These are phyloP conservation scores for Taphrina betulina DNA, from an alignment of 1,139 yeast species.

Conservation along the genomic window DNA sequence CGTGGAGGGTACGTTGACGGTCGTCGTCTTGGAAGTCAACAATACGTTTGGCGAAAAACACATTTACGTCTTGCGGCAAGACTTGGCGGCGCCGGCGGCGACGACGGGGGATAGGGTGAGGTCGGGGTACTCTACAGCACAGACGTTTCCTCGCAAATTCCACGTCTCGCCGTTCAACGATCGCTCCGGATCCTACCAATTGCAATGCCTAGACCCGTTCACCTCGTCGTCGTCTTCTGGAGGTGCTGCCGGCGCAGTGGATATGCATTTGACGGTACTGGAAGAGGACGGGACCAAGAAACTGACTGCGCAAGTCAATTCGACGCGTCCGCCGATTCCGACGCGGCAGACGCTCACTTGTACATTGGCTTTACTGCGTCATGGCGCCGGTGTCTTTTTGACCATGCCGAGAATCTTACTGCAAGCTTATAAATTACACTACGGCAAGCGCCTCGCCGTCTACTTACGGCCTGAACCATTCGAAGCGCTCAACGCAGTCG, in stretches of 20 bases:
- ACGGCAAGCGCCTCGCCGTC: constrained; percentile 25
- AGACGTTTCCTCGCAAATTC: constrained; percentile 26
- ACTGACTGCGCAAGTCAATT: constrained; percentile 29
- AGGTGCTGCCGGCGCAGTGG: constrained; percentile 3
- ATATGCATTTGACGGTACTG: constrained; percentile 25
- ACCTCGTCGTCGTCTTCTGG: not conserved
- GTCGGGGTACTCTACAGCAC: constrained; percentile 10
- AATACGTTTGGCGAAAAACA: constrained; percentile 32
- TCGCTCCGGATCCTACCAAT: constrained; percentile 25
- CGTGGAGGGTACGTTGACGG: not conserved
- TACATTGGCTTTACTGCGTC: constrained; percentile 1
- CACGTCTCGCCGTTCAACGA: constrained; percentile 33
- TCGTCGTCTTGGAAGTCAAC: constrained; percentile 29
- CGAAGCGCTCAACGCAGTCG: constrained; percentile 19
- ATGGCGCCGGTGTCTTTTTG: constrained; percentile 25
- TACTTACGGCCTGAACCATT: constrained; percentile 29
- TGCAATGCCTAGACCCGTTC: constrained; percentile 19
- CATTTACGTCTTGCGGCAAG: constrained; percentile 23
- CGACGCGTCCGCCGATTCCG: constrained; percentile 3
- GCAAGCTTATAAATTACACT: constrained; percentile 25
- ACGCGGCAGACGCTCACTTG: not conserved
- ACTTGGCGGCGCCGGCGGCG: not conserved
- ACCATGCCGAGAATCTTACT: constrained; percentile 26
- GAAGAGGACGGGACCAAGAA: constrained; percentile 23
- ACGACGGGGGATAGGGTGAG: not conserved